phyloP scores from a whole-genome alignment of 2,329 filamentous ascomycete genomes.

The Ophiostoma piceae region DNA sequence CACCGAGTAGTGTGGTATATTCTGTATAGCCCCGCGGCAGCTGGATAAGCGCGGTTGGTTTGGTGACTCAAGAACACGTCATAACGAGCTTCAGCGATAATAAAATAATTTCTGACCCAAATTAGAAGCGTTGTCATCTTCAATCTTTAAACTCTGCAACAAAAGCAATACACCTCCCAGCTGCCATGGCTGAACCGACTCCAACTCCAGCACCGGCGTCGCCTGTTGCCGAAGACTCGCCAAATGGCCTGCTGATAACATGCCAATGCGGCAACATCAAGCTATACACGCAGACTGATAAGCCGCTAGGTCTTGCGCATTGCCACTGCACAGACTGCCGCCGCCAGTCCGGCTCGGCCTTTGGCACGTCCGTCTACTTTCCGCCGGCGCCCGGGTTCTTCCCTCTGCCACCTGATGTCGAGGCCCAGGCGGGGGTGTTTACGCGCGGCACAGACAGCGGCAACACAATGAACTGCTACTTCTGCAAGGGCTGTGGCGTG shows the following conservation, averaged over 20 bases:
- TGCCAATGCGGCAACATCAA: background rate
- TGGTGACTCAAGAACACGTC: background rate
- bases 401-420: conserved; percentile 14
- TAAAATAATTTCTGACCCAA: too few relatives aligned
- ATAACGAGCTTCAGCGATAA: background rate
- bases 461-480: conserved; percentile 28
- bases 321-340: conserved; percentile 66
- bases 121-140: too few relatives aligned
- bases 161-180: background rate
- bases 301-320: conserved; percentile 49
- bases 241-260: background rate
- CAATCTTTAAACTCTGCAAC: too few relatives aligned
- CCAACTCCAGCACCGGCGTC: background rate
- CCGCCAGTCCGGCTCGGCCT: conserved; percentile 53
- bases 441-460: conserved; percentile 12
- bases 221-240: background rate
- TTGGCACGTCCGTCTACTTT: conserved; percentile 26
- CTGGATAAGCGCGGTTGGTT: background rate
- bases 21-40: background rate
- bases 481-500: conserved; percentile 36
- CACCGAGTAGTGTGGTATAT: background rate
- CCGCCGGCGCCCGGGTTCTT: conserved; percentile 19
- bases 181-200: background rate
- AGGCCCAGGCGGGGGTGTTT: background rate
- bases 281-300: background rate